Evolutionary conservation across 2,329 filamentous ascomycete genomes (phyloP).

Genomic region (Fusarium longipes): DNA sequence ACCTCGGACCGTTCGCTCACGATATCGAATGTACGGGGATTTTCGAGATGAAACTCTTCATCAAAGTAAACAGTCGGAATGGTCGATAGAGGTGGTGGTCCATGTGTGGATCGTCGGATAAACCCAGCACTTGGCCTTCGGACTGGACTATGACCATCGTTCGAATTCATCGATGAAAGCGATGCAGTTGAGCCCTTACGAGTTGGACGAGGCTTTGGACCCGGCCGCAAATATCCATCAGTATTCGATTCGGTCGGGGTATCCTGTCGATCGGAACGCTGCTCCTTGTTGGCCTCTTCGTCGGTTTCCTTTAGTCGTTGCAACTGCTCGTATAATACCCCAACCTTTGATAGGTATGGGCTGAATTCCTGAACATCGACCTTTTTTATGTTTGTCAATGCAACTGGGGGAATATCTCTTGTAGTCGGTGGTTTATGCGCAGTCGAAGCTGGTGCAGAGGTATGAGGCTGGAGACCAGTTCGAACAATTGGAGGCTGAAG

Average conservation of each 20-base stretch:
- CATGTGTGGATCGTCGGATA: constrained; percentile 71
- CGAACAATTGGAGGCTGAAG: constrained; percentile 90
- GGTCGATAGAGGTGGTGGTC: constrained; percentile 86
- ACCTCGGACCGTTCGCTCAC: constrained; percentile 97
- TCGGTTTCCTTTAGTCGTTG: constrained; percentile 83
- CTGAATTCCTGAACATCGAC: constrained; percentile 84
- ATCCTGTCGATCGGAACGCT: constrained; percentile 56
- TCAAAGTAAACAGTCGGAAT: constrained; percentile 96
- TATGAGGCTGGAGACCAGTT: constrained; percentile 85
- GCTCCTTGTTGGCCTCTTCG: constrained; percentile 66
- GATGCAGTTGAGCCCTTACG: constrained; percentile 57
- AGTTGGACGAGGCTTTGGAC: constrained; percentile 42
- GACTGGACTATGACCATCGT: constrained; percentile 58
- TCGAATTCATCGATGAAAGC: constrained; percentile 61
- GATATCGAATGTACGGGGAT: constrained; percentile 94
- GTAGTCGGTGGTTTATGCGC: constrained; percentile 85
- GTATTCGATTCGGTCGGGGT: constrained; percentile 52
- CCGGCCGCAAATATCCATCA: constrained; percentile 62
- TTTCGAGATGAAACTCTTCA: constrained; percentile 93
- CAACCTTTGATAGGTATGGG: constrained; percentile 86
- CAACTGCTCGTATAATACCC: constrained; percentile 88
- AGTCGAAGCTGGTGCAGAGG: constrained; percentile 74
- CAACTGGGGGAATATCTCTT: constrained; percentile 91
- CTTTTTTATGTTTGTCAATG: constrained; percentile 86
- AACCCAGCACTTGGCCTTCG: constrained; percentile 61